Base-by-base conservation (phyloP, 2,329 filamentous ascomycete genomes). In the Colletotrichum graminicola region DNA sequence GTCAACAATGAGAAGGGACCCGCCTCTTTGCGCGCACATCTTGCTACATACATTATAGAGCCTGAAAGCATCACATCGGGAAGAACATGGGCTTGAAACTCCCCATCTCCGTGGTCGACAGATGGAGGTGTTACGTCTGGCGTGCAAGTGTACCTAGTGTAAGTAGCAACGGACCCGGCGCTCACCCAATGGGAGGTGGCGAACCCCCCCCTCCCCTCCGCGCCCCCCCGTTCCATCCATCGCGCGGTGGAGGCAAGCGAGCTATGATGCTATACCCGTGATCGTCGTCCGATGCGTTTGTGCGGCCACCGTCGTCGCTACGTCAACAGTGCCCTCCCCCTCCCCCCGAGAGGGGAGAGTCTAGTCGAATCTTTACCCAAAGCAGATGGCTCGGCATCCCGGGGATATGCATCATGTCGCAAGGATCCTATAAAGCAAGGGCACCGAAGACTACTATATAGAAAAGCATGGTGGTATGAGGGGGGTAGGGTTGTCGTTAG, bases 231-330 rank as follows among this genome's bases (percentile, higher is more conserved):
- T 12, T 3, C 23, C 49, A 21, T 34, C 64, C 39, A 39, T 45
- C 56, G 47, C 36, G 26, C 51, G 11, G 32, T 12, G 41, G 23
- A 36, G 36, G 62, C 32, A 32, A 16, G 12, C 21, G 61, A 64
- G 34, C 36, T n/a, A 45, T 41, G 41, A 41, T 60, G 62, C 29
- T 59, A 59, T 41, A 18, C 49, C 36, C 45, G 57, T 36, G 64
- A 71, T 71, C 64, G 36, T 67, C 64, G 45, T 67, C 64, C 47
- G 34, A 71, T 67, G 64, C 56, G 14, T n/a, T 39, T 23, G 16
- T 29, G 18, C 32, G 12, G 16, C 5, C 18, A 39, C 21, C 59
- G 49, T n/a, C 32, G 29, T 45, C 36, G 34, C 34, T 57, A 36
- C 36, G 54, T 41, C 29, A 16, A 34, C 23, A 12, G 34, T n/a